Evolutionary conservation across 192 early-diverging fungal genomes (phyloP).

Genomic region (Backusella circina): DNA sequence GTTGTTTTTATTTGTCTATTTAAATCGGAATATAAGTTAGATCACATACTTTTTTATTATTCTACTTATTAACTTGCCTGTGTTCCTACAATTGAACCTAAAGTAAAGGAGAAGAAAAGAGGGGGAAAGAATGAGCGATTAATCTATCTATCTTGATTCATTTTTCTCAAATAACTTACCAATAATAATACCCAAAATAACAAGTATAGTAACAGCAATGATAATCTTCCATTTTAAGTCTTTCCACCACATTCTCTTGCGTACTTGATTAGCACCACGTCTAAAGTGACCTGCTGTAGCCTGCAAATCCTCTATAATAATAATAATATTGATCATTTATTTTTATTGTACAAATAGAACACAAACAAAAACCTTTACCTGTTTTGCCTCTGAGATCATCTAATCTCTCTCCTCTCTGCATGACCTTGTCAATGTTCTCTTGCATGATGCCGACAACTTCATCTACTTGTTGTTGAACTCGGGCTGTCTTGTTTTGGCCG

Average conservation of each 20-base stretch:
- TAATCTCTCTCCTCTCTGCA: conserved; percentile 84
- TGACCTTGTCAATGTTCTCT: conserved; percentile 87
- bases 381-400: conserved; percentile 82
- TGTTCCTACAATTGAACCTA: conserved; percentile 48
- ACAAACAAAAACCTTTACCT: conserved; percentile 50
- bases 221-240: conserved; percentile 96
- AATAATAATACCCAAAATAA: conserved; percentile 83
- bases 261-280: conserved; percentile 36
- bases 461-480: conserved; percentile 80
- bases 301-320: conserved; percentile 28
- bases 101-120: conserved; percentile 54
- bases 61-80: conserved; percentile 19
- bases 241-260: conserved; percentile 79
- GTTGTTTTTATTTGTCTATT: not conserved
- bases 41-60: not conserved
- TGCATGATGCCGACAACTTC: conserved; percentile 93
- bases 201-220: conserved; percentile 68
- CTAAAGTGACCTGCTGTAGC: conserved; percentile 33
- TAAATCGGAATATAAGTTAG: not conserved
- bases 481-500: conserved; percentile 51
- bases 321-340: too few relatives aligned
- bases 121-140: conserved; percentile 68
- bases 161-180: conserved; percentile 49
- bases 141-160: too few relatives aligned
- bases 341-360: too few relatives aligned